Conservation (phyloP, 164 flowering plant genomes). For the Nelumbo lutea region DNA sequence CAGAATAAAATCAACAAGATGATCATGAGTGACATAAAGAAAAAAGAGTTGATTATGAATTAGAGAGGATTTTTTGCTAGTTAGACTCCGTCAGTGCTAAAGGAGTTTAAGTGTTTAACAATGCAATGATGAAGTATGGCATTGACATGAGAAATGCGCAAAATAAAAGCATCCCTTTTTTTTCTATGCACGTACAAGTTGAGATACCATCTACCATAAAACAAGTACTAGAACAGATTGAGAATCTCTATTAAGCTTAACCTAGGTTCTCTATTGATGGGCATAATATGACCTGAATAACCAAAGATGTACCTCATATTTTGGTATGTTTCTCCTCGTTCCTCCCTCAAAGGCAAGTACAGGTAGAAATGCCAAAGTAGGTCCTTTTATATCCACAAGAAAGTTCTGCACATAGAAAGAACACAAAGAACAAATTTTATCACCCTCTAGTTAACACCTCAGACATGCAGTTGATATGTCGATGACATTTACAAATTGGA, state of each 20-base stretch:
- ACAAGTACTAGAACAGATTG: background rate
- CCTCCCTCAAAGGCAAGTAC: conserved; percentile 99
- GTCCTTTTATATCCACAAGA: conserved; percentile 89
- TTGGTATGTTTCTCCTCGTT: conserved; percentile 89
- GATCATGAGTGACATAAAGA: too few relatives aligned
- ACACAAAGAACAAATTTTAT: conserved; percentile 3
- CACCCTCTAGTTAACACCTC: background rate
- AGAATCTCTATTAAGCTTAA: background rate
- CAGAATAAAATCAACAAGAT: too few relatives aligned
- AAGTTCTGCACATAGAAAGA: conserved; percentile 56
- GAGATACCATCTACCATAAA: too few relatives aligned
- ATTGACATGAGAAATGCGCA: too few relatives aligned
- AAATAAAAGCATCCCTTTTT: too few relatives aligned
- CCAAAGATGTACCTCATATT: conserved; percentile 59
- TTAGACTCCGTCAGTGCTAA: too few relatives aligned
- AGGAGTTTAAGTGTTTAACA: too few relatives aligned
- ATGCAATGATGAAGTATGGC: too few relatives aligned
- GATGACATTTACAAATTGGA: background rate
- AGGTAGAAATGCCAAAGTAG: conserved; percentile 74
- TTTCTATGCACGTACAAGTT: too few relatives aligned
- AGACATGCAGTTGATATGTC: background rate
- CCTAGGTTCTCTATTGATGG: background rate
- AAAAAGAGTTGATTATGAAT: too few relatives aligned
- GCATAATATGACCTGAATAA: background rate
- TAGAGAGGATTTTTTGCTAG: too few relatives aligned